Evolutionary conservation across 177 flowering plant genomes (phyloP), one percentile per base, ranked within the genome.

Genomic region (Vitis hybrid): DNA sequence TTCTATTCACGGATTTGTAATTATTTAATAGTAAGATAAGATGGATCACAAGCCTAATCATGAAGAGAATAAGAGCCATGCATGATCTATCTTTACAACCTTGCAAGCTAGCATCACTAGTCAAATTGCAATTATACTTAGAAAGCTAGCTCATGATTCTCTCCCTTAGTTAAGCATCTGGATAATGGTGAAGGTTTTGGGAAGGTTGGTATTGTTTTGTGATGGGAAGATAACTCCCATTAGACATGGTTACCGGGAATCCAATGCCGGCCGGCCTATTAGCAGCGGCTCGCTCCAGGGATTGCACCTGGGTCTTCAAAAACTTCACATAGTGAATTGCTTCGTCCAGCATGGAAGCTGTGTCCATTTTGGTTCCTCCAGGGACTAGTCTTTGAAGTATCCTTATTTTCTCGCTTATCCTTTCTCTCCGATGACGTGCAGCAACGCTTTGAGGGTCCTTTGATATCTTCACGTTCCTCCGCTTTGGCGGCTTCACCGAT

Each of bases 331-430:
- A 93, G 65, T 88, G 96, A 66, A 91, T 87, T 4, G 98, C 98
- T 67, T 93, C 98, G 62, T 93, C 98, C 20, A 93, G 65, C 98
- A 93, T 93, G 0, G 98, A 93, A 7, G 98, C 98, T 1, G 98
- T 93, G 76, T 93, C 98, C 98, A 93, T 91, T 70, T 93, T 91
- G 1, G 96, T 91, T 1, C 98, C 98, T 2, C 98, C 96, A 0
- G 98, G 98, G 1, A 93, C 98, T 0, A 93, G 81, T 78, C 98
- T 86, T 73, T 93, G 96, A 1, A 93, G 84, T 8, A 90, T 91
- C 80, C 98, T 78, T 19, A 93, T 90, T 72, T 90, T 76, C 68
- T 93, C 96, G 52, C 98, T 93, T 33, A 93, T 93, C 82, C 90
- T 78, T 65, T 93, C 96, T 59, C 98, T 76, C 44, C 98, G 64